A percentile compares a stretch with the other conserved stretches of the same genome.
Evolutionary conservation across 2,329 filamentous ascomycete genomes (phyloP).

Genomic region (Dothidotthia symphoricarpi): DNA sequence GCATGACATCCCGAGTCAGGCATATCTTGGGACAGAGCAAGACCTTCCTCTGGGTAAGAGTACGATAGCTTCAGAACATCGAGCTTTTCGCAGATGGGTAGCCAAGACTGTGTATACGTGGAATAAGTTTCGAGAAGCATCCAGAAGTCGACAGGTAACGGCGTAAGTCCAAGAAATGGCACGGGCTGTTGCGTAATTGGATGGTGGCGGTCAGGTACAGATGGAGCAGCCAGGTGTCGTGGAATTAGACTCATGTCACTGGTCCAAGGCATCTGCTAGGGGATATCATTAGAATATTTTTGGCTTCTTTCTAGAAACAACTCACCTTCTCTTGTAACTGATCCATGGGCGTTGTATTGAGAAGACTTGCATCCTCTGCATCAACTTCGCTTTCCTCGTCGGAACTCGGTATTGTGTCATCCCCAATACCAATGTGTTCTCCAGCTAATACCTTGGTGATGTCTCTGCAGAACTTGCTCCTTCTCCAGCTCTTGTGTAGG

Average conservation of each 20-base stretch:
- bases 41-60: constrained; percentile 49
- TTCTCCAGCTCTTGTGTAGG: constrained; percentile 62
- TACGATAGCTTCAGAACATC: constrained; percentile 58
- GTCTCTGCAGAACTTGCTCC: constrained; percentile 59
- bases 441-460: constrained; percentile 61
- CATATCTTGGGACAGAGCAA: constrained; percentile 28
- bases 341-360: constrained; percentile 4
- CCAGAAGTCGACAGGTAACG: constrained; percentile 60
- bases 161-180: constrained; percentile 9
- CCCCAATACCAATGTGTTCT: constrained; percentile 13
- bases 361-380: constrained; percentile 9
- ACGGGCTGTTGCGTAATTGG: constrained; percentile 9
- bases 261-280: constrained; percentile 3
- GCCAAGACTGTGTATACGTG: constrained; percentile 72
- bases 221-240: not conserved
- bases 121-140: constrained; percentile 56
- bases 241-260: constrained; percentile 1
- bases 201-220: constrained; percentile 11
- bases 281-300: not conserved
- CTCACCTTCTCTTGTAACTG: constrained; percentile 11
- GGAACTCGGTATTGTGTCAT: constrained; percentile 16
- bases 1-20: constrained; percentile 40
- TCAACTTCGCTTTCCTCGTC: constrained; percentile 27
- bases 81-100: constrained; percentile 69
- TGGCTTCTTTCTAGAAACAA: not conserved